phyloP scores from a whole-genome alignment of 495 filamentous ascomycete genomes.

The Schizothecium vesticola region DNA sequence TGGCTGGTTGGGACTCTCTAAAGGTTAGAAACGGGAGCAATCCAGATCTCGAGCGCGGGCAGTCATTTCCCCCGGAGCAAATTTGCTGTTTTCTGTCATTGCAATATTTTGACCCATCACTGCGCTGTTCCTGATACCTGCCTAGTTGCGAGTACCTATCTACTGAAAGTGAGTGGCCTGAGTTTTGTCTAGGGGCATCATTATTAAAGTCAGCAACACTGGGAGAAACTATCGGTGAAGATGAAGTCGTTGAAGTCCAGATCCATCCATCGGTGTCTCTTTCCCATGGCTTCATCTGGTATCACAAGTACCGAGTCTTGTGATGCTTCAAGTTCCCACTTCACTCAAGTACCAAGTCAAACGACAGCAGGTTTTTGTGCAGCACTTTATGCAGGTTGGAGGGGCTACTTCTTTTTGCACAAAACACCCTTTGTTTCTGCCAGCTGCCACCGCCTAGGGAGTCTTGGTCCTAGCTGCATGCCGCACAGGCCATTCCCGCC shows the following conservation, averaged over 20 bases:
- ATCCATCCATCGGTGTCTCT: not conserved
- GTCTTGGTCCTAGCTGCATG: not conserved
- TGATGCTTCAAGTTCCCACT: not conserved
- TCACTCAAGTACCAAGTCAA: too few species aligned
- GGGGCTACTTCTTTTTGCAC: not conserved
- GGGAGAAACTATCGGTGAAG: not conserved
- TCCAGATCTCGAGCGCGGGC: not conserved
- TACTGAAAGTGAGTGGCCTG: not conserved
- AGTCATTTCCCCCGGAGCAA: not conserved
- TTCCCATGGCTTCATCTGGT: not conserved
- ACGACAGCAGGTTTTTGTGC: not conserved
- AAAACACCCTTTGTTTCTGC: not conserved
- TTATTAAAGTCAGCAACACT: not conserved
- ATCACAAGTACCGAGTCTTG: not conserved
- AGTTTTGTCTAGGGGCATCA: not conserved
- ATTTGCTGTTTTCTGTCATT: slow-evolving; percentile 1
- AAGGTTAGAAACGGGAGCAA: slow-evolving; percentile 12
- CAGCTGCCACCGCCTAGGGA: not conserved
- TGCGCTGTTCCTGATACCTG: not conserved
- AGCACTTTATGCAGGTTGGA: not conserved
- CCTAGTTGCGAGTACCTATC: not conserved
- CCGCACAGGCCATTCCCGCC: slow-evolving; percentile 19
- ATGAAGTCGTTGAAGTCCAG: not conserved
- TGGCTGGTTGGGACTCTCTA: not conserved
- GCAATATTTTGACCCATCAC: not conserved